Percentiles rank a stretch among this genome's conserved stretches.
These are phyloP conservation scores for Podila horticola DNA, from an alignment of 192 early-diverging fungal genomes.

Conservation along the genomic window DNA sequence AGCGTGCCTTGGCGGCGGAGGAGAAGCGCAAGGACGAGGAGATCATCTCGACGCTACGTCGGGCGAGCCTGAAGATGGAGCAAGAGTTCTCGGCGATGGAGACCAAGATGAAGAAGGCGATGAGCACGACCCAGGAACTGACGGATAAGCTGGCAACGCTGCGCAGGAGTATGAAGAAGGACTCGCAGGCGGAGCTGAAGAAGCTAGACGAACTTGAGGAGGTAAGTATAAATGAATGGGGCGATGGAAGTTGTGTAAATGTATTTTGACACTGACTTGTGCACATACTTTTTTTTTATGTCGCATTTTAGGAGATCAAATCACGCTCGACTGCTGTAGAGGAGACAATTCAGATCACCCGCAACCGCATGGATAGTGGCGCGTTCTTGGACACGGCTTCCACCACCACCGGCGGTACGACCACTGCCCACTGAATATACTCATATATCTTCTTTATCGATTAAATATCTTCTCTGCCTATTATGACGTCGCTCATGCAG, in stretches of 20 bases:
- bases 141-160: constrained; percentile 4
- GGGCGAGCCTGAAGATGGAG: not conserved
- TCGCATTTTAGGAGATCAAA: not conserved
- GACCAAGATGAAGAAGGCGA: constrained; percentile 4
- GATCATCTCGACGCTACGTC: not conserved
- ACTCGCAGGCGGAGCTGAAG: constrained; percentile 10
- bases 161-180: not conserved
- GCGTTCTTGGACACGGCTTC: constrained; percentile 11
- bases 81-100: constrained; percentile 4
- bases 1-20: not conserved
- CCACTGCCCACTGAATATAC: no score
- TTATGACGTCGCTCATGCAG: no score
- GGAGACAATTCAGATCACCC: not conserved
- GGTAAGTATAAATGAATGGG: not conserved
- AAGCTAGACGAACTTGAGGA: constrained; percentile 6
- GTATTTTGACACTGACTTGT: no score
- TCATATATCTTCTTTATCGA: no score
- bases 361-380: constrained; percentile 16
- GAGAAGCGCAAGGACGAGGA: not conserved
- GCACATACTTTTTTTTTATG: no score
- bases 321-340: not conserved
- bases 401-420: not conserved
- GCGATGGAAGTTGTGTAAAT: no score
- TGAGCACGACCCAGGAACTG: constrained; percentile 10
- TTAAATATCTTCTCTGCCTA: no score